A percentile compares a stretch with the other conserved stretches of the same genome.
phyloP scores from a whole-genome alignment of 1,139 yeast genomes.

The Nematodospora anomalae region DNA sequence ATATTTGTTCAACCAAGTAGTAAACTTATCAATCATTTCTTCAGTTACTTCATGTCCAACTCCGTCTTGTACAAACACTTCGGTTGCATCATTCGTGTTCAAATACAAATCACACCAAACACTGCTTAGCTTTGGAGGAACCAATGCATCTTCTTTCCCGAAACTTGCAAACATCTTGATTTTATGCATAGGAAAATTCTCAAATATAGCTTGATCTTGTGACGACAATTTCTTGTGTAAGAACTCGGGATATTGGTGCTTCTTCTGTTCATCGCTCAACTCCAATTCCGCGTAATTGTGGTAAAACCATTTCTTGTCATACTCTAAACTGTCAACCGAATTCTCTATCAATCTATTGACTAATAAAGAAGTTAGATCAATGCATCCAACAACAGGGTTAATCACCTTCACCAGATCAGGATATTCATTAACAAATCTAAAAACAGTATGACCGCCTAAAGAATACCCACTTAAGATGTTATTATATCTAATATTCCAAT shows the following conservation, averaged over 20 bases:
- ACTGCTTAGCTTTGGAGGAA: constrained; percentile 35
- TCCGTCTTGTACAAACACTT: constrained; percentile 29
- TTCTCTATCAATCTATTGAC: constrained; percentile 33
- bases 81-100: constrained; percentile 28
- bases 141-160: constrained; percentile 39
- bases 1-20: constrained; percentile 31
- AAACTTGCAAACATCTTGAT: constrained; percentile 40
- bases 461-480: constrained; percentile 56
- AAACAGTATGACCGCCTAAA: constrained; percentile 60
- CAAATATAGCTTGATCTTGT: constrained; percentile 35
- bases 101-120: constrained; percentile 36
- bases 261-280: constrained; percentile 27
- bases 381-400: constrained; percentile 50
- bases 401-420: constrained; percentile 41
- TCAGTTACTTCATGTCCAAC: constrained; percentile 37
- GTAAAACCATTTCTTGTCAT: constrained; percentile 33
- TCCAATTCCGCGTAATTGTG: constrained; percentile 36
- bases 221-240: constrained; percentile 34
- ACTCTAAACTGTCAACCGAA: constrained; percentile 18
- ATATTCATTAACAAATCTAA: constrained; percentile 44
- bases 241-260: constrained; percentile 31
- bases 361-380: constrained; percentile 45
- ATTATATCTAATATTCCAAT: constrained; percentile 20
- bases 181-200: constrained; percentile 32
- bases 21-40: constrained; percentile 37